A percentile compares a stretch with the other conserved stretches of the same genome.
These are phyloP conservation scores for Cercospora sp. DNA, from an alignment of 2,329 filamentous ascomycete genomes.

Conservation along the genomic window DNA sequence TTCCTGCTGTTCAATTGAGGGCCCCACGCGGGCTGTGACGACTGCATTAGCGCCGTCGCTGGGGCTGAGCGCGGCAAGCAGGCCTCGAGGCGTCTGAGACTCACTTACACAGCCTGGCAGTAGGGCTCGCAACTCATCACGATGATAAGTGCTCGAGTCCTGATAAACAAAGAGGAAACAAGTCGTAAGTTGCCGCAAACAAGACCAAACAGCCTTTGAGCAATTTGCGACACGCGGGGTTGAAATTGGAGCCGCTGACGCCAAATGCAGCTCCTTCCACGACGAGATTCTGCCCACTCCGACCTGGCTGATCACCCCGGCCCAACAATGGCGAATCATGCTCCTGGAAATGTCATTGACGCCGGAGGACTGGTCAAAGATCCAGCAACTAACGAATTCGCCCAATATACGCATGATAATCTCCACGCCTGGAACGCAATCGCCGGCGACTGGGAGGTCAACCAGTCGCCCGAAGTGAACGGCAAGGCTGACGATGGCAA, in stretches of 20 bases:
- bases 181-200: background rate
- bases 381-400: background rate
- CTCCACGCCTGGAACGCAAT: slow-evolving; percentile 44
- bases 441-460: slow-evolving; percentile 47
- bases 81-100: background rate
- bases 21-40: too few species aligned
- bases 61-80: background rate
- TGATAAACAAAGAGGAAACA: background rate
- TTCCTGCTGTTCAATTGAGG: too few species aligned
- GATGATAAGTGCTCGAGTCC: background rate
- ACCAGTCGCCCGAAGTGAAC: slow-evolving; percentile 20
- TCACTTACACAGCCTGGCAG: background rate
- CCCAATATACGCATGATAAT: slow-evolving; percentile 19
- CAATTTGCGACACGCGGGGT: background rate
- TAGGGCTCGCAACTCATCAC: background rate
- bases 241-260: slow-evolving; percentile 8
- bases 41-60: background rate
- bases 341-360: slow-evolving; percentile 5
- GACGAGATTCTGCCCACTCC: slow-evolving; percentile 8
- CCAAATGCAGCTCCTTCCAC: slow-evolving; percentile 10
- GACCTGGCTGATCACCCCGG: slow-evolving; percentile 1
- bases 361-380: slow-evolving; percentile 13
- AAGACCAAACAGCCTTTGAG: background rate
- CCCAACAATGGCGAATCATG: slow-evolving; percentile 4
- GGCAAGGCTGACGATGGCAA: slow-evolving; percentile 40